Evolutionary conservation across 225 moss, liverwort and hornwort genomes (phyloP), one percentile per base, ranked within the genome.

Genomic region (Ulota crispa): DNA sequence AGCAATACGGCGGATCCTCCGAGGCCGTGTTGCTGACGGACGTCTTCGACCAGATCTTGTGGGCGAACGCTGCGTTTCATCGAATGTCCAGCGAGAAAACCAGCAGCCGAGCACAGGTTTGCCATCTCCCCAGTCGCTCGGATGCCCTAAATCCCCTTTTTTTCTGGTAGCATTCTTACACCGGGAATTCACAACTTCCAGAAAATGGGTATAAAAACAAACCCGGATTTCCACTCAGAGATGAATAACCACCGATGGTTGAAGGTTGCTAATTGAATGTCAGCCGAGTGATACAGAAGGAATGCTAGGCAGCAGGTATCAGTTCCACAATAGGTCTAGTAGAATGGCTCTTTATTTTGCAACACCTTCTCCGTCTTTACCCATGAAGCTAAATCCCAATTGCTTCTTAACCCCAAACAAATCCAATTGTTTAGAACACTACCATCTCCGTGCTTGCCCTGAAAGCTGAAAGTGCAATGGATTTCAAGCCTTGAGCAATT

Each of bases 11-110:
- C 20, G 34, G 61, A 2, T 89, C 89, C 3, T 78, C 82, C 20
- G 94, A 94, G 76, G 90, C 94, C 47, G 68, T 93, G 52, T 80
- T 94, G 78, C 67, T 94, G 2, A 82, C 86, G 5, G 89, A 87
- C 78, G 56, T 69, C 12, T 18, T 28, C 14, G 86, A 68, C 11
- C 78, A 73, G 62, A 55, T 87, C 3, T 50, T 94, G 71, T 94
- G 94, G 94, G 80, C 82, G 1, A 94, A 94, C 65, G 67, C 83
- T 47, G 91, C 90, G 4, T 93, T 87, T 60, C 68, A 67, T 30
- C 83, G 93, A 76, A 80, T 86, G 0, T 71, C 86, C 12, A 66
- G 78, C 24, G 92, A 92, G 37, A 88, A 78, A 64, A 81, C 52
- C 21, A 80, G 53, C 53, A 72, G 63, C 64, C 62, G 72, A 28